Evolutionary conservation across 495 filamentous ascomycete genomes (phyloP), one percentile per base, ranked within the genome.

Genomic region (Beverwykella pulmonaria): DNA sequence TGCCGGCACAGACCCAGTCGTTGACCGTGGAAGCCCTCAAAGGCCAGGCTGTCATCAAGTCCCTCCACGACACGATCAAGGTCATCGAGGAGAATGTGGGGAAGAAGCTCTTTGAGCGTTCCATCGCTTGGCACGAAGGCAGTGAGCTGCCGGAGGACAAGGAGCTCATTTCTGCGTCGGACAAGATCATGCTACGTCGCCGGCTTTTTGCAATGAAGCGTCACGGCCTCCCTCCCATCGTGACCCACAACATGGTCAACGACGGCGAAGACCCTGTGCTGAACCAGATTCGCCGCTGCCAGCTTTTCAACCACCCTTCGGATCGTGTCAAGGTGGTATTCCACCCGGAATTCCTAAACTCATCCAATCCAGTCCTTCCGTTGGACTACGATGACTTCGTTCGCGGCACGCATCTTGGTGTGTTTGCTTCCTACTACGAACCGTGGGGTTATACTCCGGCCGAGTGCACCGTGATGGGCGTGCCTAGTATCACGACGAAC

Each of bases 231-330:
- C 94, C 94, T 1, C 94, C 94, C 9, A 95, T 98, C 71, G 94
- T 98, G 26, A 98, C 94, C n/a, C 94, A 98, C 82, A 98, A 98
- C 81, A 98, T 98, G 94, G 79, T 88, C 71, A 96, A 97, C 71
- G 94, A 98, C 77, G 73, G 80, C 17, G 93, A 97, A 53, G 94
- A 98, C 69, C 94, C 93, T 26, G 92, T 98, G 69, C 78, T 98
- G 61, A 97, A 97, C 80, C 94, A 98, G 78, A 90, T 98, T 63
- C 92, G 94, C 34, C 87, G 94, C 26, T 95, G 97, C 41, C 91
- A 97, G 71, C 86, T 98, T 32, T 98, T 98, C 82, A 98, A 98
- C 77, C 90, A 96, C 71, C 89, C 92, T 1, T 88, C 87, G 2
- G 94, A 98, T 77, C 90, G 95, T 14, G 94, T 98, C 74, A 98